Percentiles rank a stretch among this genome's conserved stretches.
These are phyloP conservation scores for Trichodelitschia bisporula DNA, from an alignment of 495 filamentous ascomycete species.

Conservation along the genomic window DNA sequence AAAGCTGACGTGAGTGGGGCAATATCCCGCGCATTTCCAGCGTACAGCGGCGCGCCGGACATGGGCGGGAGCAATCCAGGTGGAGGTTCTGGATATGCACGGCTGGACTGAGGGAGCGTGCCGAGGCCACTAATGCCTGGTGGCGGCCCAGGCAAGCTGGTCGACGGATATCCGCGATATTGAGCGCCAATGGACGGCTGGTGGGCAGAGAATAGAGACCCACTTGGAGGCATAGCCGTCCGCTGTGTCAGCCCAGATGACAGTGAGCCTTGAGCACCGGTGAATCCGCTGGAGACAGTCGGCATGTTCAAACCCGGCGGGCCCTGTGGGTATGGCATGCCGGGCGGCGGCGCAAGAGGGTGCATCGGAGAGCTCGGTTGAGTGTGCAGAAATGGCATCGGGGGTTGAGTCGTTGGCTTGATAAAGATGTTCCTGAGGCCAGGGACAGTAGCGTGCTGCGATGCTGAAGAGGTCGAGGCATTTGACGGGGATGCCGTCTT, in stretches of 20 bases:
- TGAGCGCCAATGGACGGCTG: conserved; percentile 27
- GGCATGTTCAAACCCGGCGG: conserved; percentile 15
- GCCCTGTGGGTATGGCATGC: conserved; percentile 27
- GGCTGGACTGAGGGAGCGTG: conserved; percentile 34
- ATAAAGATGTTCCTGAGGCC: conserved; percentile 14
- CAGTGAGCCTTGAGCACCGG: conserved; percentile 10
- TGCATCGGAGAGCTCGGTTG: conserved; percentile 25
- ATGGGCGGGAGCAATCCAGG: conserved; percentile 28
- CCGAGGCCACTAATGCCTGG: conserved; percentile 29
- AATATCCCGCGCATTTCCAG: too few species aligned
- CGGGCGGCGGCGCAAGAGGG: conserved; percentile 22
- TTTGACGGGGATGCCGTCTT: conserved; percentile 44
- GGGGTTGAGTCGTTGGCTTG: conserved; percentile 12
- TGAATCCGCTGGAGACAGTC: too few species aligned
- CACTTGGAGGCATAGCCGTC: conserved; percentile 5
- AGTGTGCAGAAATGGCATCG: conserved; percentile 20
- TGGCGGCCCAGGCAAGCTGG: conserved; percentile 25
- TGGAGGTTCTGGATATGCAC: conserved; percentile 33
- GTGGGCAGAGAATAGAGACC: conserved; percentile 13
- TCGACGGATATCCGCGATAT: conserved; percentile 24
- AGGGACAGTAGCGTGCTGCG: too few species aligned
- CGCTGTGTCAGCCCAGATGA: conserved; percentile 14
- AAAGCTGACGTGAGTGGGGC: too few species aligned
- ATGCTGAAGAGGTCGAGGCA: too few species aligned
- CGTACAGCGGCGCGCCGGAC: conserved; percentile 3